Conservation (phyloP, 1,139 yeast genomes). For the Pichiaceae sp. region DNA sequence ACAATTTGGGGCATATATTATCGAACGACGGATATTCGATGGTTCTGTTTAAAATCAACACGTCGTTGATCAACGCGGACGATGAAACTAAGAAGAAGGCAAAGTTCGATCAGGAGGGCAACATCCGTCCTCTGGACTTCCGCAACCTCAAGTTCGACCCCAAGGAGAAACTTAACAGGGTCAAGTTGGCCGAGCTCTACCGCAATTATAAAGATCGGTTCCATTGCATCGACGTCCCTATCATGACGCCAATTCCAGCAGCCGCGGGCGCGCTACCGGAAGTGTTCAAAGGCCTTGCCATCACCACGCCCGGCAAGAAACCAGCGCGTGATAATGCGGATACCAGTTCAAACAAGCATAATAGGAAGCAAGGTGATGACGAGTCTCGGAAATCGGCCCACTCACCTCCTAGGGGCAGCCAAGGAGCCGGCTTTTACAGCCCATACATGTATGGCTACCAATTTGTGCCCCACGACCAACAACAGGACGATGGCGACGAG, state of each 20-base stretch:
- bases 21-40: constrained; percentile 40
- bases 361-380: background rate
- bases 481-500: background rate
- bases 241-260: background rate
- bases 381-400: background rate
- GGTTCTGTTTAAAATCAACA: constrained; percentile 28
- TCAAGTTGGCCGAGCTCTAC: constrained; percentile 18
- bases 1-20: constrained; percentile 44
- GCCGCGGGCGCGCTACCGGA: background rate
- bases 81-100: constrained; percentile 22
- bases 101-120: constrained; percentile 22
- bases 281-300: background rate
- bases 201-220: constrained; percentile 14
- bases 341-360: background rate
- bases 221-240: constrained; percentile 4
- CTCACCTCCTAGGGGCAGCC: background rate
- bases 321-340: no score
- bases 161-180: constrained; percentile 21
- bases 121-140: constrained; percentile 22
- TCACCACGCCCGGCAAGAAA: background rate
- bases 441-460: constrained; percentile 4
- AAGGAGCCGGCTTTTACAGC: background rate
- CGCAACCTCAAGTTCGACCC: constrained; percentile 21
- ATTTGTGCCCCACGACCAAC: background rate
- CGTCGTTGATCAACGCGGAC: constrained; percentile 25